Base-by-base conservation (phyloP, 2,329 filamentous ascomycete genomes). In the Claviceps sorghi region DNA sequence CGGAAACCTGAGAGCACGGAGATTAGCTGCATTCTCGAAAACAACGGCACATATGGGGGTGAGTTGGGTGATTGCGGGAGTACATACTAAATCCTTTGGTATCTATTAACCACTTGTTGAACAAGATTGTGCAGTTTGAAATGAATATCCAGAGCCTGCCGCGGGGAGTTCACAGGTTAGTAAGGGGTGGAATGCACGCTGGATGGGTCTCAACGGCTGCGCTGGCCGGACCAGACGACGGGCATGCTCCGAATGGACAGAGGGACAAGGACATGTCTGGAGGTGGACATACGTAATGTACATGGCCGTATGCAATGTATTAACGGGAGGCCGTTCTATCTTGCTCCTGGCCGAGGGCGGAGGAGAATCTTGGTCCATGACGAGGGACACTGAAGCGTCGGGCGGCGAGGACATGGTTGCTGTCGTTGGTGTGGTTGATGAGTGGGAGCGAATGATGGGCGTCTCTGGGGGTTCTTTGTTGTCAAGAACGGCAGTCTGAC, bases 61-160 rank as follows among this genome's bases (percentile, higher is more conserved):
- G 34, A 34, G 2, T 34, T 34, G 7, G 5, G 2, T 6, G 21
- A 22, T 29, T 13, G 19, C 10, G 5, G n/a, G 7, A 42, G 8
- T 51, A 59, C 59, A 49, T 57, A 61, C 59, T 58, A 32, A 60
- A 61, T 51, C 56, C 59, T 57, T 42, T 48, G 11, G 46, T 51
- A 64, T 87, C 80, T 54, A 95, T 77, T 49, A 95, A 80, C 79
- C 85, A 90, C 72, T 95, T 95, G 76, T 95, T 95, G 76, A 94
- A 94, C 56, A 95, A 72, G 64, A 95, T 94, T 56, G 90, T 88
- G 61, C 80, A 75, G 58, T 88, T 91, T 61, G 86, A 93, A 65
- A 93, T 79, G 58, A 87, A 76, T 59, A 95, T 94, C 88, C 88
- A 95, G 62, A 80, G 78, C 52, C 75, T 78, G 41, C 8, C 21